These are phyloP conservation scores for Brasenia schreberi DNA, from an alignment of 164 flowering plant genomes.

Conservation along the genomic window DNA sequence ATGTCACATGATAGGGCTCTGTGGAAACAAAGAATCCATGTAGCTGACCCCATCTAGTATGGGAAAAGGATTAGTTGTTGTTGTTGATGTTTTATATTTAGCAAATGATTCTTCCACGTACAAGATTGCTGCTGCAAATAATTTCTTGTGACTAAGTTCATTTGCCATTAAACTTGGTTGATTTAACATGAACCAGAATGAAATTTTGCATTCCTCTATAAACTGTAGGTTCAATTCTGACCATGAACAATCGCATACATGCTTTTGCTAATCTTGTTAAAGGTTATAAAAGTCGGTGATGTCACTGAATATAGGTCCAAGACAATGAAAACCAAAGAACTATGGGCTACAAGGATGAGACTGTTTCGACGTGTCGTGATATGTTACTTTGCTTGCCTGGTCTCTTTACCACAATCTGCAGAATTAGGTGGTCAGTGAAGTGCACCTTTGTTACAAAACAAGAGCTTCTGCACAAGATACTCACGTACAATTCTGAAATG, in stretches of 20 bases:
- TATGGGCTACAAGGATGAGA: conserved; percentile 1
- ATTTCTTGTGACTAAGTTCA: too few species aligned
- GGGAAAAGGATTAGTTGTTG: too few species aligned
- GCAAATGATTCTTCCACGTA: too few species aligned
- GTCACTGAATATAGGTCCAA: conserved; percentile 13
- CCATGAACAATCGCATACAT: background rate
- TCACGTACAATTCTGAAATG: conserved; percentile 28
- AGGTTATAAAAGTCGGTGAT: too few species aligned
- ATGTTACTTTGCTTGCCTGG: conserved; percentile 26
- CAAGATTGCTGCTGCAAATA: too few species aligned
- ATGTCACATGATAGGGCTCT: too few species aligned
- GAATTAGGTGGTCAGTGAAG: conserved; percentile 30
- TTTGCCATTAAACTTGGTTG: too few species aligned
- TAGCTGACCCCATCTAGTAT: too few species aligned
- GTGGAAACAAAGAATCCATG: too few species aligned
- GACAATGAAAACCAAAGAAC: conserved; percentile 1
- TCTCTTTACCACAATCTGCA: conserved; percentile 23
- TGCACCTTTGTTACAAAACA: conserved; percentile 42
- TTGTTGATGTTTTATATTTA: too few species aligned
- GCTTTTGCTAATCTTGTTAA: background rate
- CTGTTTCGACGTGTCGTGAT: conserved; percentile 5
- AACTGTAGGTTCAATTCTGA: background rate
- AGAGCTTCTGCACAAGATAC: conserved; percentile 65
- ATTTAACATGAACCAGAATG: too few species aligned
- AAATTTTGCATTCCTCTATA: too few species aligned